Evolutionary conservation across 2,329 filamentous ascomycete genomes (phyloP), one percentile per base, ranked within the genome.

Genomic region (Epichloe sylvatica): DNA sequence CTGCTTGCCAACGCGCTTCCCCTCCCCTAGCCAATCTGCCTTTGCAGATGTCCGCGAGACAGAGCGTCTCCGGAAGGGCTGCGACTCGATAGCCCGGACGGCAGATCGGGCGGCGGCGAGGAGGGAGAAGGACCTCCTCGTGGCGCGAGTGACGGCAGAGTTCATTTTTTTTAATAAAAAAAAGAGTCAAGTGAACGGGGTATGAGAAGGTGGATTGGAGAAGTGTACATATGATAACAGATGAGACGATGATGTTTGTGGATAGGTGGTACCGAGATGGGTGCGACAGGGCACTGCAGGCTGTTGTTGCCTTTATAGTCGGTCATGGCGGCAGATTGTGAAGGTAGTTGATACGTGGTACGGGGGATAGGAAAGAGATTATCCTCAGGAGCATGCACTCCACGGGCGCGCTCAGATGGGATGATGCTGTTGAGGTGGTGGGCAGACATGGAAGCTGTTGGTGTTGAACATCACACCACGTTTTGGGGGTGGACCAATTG

Each of bases 61-160:
- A 41, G 64, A 56, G 13, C 64, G 53, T 45, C 65, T 61, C 55
- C 65, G 60, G 44, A 67, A 66, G 49, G 64, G 63, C 47, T 68
- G 65, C 49, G 64, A 41, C 53, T 68, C 65, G 55, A 65, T 60
- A 35, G 60, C 55, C 48, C 64, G 63, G 37, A 59, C 60, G 36
- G 59, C 60, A 36, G 56, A 58, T 49, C 66, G 63, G 56, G 66
- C 58, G n/a, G 58, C 52, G 35, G 52, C 53, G 40, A 65, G 54
- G 38, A 66, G 56, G 51, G 66, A 68, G 56, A 66, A 65, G 19
- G 63, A 62, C 40, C 66, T 61, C 49, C 60, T 59, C 23, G 58
- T 56, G 51, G 56, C 55, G 54, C 64, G 64, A 49, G 58, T 53
- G 52, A 58, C 55, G 49, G 58, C 55, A 42, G 62, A 53, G 55